phyloP scores from a whole-genome alignment of 352 stramenopile genomes.

The Phytophthora hibernalis region DNA sequence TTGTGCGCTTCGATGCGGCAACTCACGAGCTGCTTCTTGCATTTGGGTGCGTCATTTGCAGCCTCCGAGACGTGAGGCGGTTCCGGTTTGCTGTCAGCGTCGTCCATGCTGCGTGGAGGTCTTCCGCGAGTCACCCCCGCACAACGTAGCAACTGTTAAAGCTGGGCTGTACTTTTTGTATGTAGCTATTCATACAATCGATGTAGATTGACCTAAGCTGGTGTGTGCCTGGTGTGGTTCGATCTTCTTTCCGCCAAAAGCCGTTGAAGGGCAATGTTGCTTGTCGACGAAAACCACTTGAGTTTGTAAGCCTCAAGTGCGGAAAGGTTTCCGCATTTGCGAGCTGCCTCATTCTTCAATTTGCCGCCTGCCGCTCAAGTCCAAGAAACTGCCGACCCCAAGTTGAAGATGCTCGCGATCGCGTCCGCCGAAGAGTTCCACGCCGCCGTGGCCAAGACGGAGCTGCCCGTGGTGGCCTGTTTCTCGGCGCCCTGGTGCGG shows the following conservation, averaged over 20 bases:
- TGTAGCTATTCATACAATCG: not conserved
- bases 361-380: constrained; percentile 29
- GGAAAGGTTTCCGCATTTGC: constrained; percentile 4
- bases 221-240: constrained; percentile 19
- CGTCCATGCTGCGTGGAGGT: constrained; percentile 13
- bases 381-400: not conserved
- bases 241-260: constrained; percentile 39
- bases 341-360: constrained; percentile 42
- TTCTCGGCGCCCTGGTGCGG: constrained; percentile 77
- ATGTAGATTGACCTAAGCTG: not conserved
- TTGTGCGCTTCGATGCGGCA: constrained; percentile 68
- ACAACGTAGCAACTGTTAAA: not conserved
- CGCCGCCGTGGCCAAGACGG: constrained; percentile 33
- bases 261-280: constrained; percentile 21
- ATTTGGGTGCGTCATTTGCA: constrained; percentile 15
- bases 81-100: too few species aligned
- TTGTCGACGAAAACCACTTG: constrained; percentile 12
- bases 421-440: constrained; percentile 52
- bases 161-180: not conserved
- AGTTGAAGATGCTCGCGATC: constrained; percentile 45
- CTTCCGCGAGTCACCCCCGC: not conserved
- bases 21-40: constrained; percentile 38
- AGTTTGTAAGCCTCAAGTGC: constrained; percentile 30
- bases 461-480: constrained; percentile 52
- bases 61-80: too few species aligned